Percentiles rank a stretch among this genome's conserved stretches.
Evolutionary conservation across 73 alveolate genomes (phyloP).

Genomic region (Blepharisma stoltei): DNA sequence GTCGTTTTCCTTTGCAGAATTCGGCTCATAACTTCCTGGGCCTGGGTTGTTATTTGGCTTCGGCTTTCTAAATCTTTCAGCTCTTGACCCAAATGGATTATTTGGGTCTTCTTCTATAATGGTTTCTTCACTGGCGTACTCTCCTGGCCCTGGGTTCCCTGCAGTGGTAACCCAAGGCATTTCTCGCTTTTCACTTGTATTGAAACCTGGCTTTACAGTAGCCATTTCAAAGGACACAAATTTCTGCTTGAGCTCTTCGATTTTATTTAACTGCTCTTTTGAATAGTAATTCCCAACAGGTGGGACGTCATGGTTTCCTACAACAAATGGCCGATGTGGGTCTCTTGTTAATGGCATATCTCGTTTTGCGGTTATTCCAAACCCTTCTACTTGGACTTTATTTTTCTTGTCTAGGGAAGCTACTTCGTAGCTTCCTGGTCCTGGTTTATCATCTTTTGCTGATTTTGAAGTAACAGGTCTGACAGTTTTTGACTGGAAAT

Average conservation of each 20-base stretch:
- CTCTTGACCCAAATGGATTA: neutral
- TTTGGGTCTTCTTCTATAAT: neutral
- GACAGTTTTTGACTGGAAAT: neutral
- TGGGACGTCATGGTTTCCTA: neutral
- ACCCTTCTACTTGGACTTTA: neutral
- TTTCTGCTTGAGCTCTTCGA: constrained; percentile 1
- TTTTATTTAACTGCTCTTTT: neutral
- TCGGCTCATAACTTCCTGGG: constrained; percentile 15
- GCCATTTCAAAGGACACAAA: constrained; percentile 8
- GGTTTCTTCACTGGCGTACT: neutral
- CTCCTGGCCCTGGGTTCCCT: constrained; percentile 18
- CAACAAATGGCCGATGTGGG: constrained; percentile 17
- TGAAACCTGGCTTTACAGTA: neutral
- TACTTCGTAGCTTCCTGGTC: constrained; percentile 19
- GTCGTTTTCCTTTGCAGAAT: neutral
- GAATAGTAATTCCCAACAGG: constrained; percentile 18
- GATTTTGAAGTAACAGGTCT: neutral
- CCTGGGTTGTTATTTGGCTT: neutral
- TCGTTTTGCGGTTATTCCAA: neutral
- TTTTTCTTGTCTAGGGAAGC: neutral
- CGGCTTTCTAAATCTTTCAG: neutral
- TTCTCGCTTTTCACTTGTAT: constrained; percentile 16
- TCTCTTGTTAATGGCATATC: neutral
- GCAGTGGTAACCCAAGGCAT: neutral
- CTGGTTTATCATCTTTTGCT: constrained; percentile 22